Evolutionary conservation across 2,329 filamentous ascomycete species (phyloP).

Genomic region (Aspergillus tamarii): DNA sequence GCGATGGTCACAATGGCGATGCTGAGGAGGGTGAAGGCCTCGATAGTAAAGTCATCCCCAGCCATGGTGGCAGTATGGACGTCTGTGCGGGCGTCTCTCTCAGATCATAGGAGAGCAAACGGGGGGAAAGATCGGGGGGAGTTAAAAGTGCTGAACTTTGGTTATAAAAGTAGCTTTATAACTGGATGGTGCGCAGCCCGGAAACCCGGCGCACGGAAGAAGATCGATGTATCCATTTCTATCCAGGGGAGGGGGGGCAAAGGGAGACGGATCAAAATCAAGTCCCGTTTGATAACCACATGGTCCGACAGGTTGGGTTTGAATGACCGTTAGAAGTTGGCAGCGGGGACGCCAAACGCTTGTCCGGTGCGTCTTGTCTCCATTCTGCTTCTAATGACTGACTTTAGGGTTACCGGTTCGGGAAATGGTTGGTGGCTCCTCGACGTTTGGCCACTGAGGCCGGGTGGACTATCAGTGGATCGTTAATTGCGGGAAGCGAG

Average conservation of each 20-base stretch:
- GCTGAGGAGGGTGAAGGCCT: constrained; percentile 56
- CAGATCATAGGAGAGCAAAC: neutral
- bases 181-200: neutral
- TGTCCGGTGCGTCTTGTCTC: neutral
- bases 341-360: neutral
- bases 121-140: neutral
- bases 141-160: neutral
- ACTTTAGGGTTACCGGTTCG: neutral
- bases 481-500: neutral
- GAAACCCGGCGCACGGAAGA: neutral
- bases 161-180: neutral
- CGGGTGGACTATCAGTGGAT: neutral
- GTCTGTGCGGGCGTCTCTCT: neutral
- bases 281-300: neutral
- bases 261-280: neutral
- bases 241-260: neutral
- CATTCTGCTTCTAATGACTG: neutral
- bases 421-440: neutral
- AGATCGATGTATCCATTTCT: neutral
- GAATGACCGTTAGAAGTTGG: neutral
- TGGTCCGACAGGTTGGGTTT: neutral
- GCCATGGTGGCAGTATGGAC: constrained; percentile 8
- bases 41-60: constrained; percentile 43
- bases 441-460: neutral
- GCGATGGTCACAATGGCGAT: constrained; percentile 55